These are phyloP conservation scores for Haematococcus lacustris DNA, from an alignment of 139 green algal genomes.

Conservation along the genomic window DNA sequence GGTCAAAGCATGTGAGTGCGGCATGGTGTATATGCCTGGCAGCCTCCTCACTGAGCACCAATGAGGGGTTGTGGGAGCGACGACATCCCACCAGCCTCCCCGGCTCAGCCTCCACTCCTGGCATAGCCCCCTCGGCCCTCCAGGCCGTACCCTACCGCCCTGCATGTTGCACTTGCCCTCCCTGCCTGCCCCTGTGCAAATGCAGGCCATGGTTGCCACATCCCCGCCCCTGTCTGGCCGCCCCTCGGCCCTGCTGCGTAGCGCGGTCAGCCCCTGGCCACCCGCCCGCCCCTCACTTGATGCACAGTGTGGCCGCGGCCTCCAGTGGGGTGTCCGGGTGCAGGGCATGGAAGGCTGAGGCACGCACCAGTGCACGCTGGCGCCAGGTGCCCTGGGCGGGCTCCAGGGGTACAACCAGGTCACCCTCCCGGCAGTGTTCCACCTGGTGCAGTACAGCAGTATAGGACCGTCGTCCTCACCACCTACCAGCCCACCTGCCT, in stretches of 20 bases:
- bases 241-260: neutral
- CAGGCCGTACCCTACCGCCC: neutral
- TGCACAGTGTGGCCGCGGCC: conserved; percentile 53
- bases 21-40: no score
- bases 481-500: no score
- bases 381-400: conserved; percentile 73
- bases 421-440: conserved; percentile 39
- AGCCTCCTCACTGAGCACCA: neutral
- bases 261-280: no score
- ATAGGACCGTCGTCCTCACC: neutral
- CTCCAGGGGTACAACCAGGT: conserved; percentile 64
- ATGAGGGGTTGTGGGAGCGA: neutral
- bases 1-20: neutral
- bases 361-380: conserved; percentile 21
- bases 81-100: neutral
- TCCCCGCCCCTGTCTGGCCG: neutral
- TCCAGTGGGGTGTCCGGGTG: conserved; percentile 36
- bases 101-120: no score
- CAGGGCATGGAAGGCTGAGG: conserved; percentile 40
- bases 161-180: neutral
- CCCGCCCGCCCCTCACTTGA: conserved; percentile 50
- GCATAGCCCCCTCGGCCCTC: no score
- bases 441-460: no score
- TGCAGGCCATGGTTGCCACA: neutral
- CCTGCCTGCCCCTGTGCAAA: neutral